Evolutionary conservation across 2,329 filamentous ascomycete species (phyloP), one percentile per base, ranked within the genome.

Genomic region (Didymella exigua): DNA sequence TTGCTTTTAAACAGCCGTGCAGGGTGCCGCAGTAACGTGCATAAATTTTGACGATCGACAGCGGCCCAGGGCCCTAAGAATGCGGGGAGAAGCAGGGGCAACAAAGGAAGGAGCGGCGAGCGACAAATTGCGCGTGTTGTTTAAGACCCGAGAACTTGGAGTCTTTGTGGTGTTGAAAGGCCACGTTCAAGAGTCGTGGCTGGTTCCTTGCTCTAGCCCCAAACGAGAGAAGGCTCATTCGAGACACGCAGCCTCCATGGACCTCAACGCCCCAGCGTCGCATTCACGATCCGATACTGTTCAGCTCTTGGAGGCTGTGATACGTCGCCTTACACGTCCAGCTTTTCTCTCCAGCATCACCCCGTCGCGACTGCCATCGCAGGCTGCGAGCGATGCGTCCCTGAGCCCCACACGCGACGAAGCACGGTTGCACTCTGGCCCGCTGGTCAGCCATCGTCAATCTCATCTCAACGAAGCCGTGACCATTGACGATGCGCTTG

Each of bases 381-480:
- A 73, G 56, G 74, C 74, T 55, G 72, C 73, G 30, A 72, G 70
- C 58, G 74, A 75, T 59, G 65, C 67, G 51, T 74, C 71, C 63
- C 43, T 73, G 62, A 62, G 63, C 66, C 65, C 70, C 69, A 71
- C 70, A 62, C 65, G 61, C 60, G 59, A 63, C 60, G 63, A 67
- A 62, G 70, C 69, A 66, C 69, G 68, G 61, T 63, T 62, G 55
- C 62, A 63, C 38, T 61, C 60, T 60, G 62, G 58, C 54, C 56
- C 59, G 52, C 58, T 60, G 33, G 56, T 56, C 49, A 53, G 33
- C 53, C 63, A 67, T 46, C 68, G 66, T 45, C 69, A 68, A 41
- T 73, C 69, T n/a, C 68, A 72, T 56, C 67, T 72, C 52, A 67
- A 71, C 51, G 61, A 69, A 49, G 62, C 67, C 47, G 59, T 66